Percentiles rank a stretch among this genome's conserved stretches.
phyloP scores from a whole-genome alignment of 2,329 filamentous ascomycete species.

The Leptoxyphium fumago region DNA sequence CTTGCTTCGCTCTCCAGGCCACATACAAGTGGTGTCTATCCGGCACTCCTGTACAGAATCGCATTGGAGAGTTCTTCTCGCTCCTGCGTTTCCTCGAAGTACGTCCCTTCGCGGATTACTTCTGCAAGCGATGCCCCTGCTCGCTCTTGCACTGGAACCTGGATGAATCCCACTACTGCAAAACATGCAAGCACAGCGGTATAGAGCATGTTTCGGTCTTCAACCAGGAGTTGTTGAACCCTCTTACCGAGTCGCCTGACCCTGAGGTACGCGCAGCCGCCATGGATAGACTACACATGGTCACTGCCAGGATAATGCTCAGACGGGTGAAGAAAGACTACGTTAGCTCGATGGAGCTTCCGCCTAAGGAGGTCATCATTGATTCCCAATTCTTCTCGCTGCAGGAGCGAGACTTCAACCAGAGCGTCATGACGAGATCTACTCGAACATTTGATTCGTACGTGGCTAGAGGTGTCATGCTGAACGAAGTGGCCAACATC shows the following conservation, averaged over 20 bases:
- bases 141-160: slow-evolving; percentile 72
- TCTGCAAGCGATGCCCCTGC: slow-evolving; percentile 79
- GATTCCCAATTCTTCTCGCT: slow-evolving; percentile 95
- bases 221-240: slow-evolving; percentile 89
- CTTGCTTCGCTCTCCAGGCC: slow-evolving; percentile 80
- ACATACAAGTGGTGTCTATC: slow-evolving; percentile 91
- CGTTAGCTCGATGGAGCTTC: slow-evolving; percentile 87
- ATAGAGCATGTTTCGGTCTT: slow-evolving; percentile 67
- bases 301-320: slow-evolving; percentile 91
- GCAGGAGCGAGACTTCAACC: slow-evolving; percentile 88
- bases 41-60: slow-evolving; percentile 89
- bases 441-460: slow-evolving; percentile 89
- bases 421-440: slow-evolving; percentile 87
- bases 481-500: slow-evolving; percentile 97
- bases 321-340: slow-evolving; percentile 88
- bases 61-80: slow-evolving; percentile 95
- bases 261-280: slow-evolving; percentile 48
- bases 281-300: slow-evolving; percentile 66
- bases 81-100: slow-evolving; percentile 83
- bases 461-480: slow-evolving; percentile 79
- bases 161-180: slow-evolving; percentile 56
- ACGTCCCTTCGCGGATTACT: slow-evolving; percentile 78
- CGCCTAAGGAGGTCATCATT: slow-evolving; percentile 83
- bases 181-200: slow-evolving; percentile 49
- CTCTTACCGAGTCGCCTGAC: slow-evolving; percentile 37